Conservation (phyloP, 2,329 filamentous ascomycete genomes). For the Fusarium goolgardi region DNA sequence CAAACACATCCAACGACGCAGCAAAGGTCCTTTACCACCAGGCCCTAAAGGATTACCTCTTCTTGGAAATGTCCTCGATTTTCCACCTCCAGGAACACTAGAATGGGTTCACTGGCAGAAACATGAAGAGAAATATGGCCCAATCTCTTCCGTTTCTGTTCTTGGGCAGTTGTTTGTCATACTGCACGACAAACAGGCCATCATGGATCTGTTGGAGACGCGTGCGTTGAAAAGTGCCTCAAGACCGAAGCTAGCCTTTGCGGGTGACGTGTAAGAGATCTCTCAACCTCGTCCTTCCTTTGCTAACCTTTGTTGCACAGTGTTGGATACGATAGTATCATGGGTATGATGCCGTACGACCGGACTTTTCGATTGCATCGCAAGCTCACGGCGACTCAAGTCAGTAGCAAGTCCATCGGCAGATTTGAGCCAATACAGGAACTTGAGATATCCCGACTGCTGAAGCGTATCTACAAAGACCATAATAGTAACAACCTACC, state of each 20-base stretch:
- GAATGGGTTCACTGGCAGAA: slow-evolving; percentile 56
- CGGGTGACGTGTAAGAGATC: slow-evolving; percentile 9
- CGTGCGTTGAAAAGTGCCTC: slow-evolving; percentile 13
- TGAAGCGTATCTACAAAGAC: background rate
- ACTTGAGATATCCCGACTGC: background rate
- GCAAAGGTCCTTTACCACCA: slow-evolving; percentile 51
- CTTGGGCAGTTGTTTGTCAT: slow-evolving; percentile 55
- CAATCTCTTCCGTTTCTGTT: slow-evolving; percentile 53
- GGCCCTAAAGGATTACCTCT: slow-evolving; percentile 60
- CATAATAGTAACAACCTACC: background rate
- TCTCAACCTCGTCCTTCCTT: rapidly evolving
- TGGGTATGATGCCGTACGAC: slow-evolving; percentile 28
- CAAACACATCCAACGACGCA: background rate
- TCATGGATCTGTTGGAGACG: slow-evolving; percentile 39
- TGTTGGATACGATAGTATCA: slow-evolving; percentile 10
- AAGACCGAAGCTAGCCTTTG: slow-evolving; percentile 10
- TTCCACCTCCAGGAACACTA: slow-evolving; percentile 52
- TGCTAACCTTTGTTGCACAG: background rate
- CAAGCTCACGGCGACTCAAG: slow-evolving; percentile 25
- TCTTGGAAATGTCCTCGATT: slow-evolving; percentile 61
- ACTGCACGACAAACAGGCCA: slow-evolving; percentile 52
- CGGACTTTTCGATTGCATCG: slow-evolving; percentile 14
- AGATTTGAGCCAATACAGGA: slow-evolving; percentile 17
- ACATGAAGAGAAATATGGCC: slow-evolving; percentile 52
- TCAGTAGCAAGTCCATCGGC: slow-evolving; percentile 16